Evolutionary conservation across 2,329 filamentous ascomycete species (phyloP).

Genomic region (Epichloe sp.): DNA sequence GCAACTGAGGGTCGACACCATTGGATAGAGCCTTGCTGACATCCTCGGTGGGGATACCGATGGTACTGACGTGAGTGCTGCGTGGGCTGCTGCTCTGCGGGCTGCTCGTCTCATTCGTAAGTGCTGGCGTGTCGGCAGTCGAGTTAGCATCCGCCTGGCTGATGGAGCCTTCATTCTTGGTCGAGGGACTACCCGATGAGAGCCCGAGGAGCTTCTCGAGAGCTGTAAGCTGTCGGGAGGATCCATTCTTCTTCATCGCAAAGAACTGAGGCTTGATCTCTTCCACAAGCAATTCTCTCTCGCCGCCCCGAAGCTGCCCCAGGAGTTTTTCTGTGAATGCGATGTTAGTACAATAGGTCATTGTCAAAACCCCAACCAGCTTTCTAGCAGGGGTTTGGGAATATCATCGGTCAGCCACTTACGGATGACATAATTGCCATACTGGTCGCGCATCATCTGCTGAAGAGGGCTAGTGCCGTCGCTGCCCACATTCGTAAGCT

Average conservation of each 20-base stretch:
- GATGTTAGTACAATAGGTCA: conserved; percentile 14
- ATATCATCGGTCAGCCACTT: conserved; percentile 27
- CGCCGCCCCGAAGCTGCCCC: conserved; percentile 43
- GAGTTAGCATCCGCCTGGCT: conserved; percentile 36
- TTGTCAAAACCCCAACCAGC: not conserved
- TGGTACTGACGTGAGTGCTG: conserved; percentile 47
- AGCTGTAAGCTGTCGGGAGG: conserved; percentile 44
- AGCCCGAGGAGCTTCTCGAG: conserved; percentile 21
- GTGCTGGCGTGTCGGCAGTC: conserved; percentile 47
- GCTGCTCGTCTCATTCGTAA: conserved; percentile 57
- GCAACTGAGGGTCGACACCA: conserved; percentile 13
- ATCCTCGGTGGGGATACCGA: conserved; percentile 23
- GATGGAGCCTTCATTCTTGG: conserved; percentile 18
- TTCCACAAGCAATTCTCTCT: conserved; percentile 46
- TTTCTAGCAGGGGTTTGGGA: too few species aligned
- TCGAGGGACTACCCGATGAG: conserved; percentile 11
- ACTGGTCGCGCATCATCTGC: conserved; percentile 76
- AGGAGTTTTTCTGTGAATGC: conserved; percentile 61
- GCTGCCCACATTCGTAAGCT: conserved; percentile 44
- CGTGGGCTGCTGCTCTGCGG: conserved; percentile 53
- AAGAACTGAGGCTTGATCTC: conserved; percentile 50
- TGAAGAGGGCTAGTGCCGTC: conserved; percentile 60
- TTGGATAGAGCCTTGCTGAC: conserved; percentile 12
- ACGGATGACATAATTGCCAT: conserved; percentile 95
- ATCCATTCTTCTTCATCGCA: conserved; percentile 49